These are phyloP conservation scores for Apocynum venetum DNA, from an alignment of 257 asterid genomes.

Conservation along the genomic window DNA sequence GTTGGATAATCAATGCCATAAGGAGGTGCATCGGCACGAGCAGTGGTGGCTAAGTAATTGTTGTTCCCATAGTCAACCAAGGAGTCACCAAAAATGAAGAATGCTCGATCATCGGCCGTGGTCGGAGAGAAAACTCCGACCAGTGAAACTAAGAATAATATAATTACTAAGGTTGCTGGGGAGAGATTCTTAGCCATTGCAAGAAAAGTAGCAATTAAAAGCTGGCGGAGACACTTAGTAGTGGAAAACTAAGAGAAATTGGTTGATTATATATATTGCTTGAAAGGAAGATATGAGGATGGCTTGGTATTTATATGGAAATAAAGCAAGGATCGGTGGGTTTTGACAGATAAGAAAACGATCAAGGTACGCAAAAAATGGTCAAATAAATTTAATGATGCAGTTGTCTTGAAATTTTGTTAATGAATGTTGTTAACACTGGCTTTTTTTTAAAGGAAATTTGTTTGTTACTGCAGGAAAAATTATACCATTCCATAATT, in stretches of 20 bases:
- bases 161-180: background rate
- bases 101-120: conserved; percentile 38
- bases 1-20: conserved; percentile 69
- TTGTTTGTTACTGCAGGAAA: background rate
- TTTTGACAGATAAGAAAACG: background rate
- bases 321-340: background rate
- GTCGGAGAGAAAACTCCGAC: background rate
- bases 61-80: conserved; percentile 77
- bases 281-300: no score
- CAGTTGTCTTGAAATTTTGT: conserved; percentile 1
- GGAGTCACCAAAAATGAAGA: conserved; percentile 74
- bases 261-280: no score
- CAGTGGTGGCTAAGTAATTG: conserved; percentile 59
- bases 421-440: background rate
- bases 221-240: no score
- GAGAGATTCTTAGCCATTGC: no score
- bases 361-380: background rate
- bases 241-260: no score
- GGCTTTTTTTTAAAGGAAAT: background rate
- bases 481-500: background rate
- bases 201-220: no score
- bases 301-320: no score
- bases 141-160: background rate
- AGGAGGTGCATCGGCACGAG: conserved; percentile 76
- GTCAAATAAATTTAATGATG: conserved; percentile 4